Evolutionary conservation across 192 early-diverging fungal genomes (phyloP), one percentile per base, ranked within the genome.

Genomic region (Linnemannia elongata): DNA sequence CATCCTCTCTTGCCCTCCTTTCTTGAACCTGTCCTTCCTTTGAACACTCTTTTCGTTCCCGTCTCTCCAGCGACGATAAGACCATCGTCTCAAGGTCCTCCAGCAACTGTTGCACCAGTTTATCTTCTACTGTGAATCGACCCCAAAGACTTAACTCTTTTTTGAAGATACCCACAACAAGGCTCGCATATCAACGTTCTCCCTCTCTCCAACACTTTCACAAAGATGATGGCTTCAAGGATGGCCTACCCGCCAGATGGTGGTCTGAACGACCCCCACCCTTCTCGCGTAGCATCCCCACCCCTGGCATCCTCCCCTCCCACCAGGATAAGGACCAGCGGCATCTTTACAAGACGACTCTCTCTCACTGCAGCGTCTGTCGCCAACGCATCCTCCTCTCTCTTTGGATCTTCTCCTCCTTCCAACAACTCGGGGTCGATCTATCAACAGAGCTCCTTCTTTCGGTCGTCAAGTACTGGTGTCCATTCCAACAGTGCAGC

Each of bases 371-470:
- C 85, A 17, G 79, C 79, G 15, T 87, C 85, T 18, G 85, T 87
- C 22, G 85, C 80, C 76, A 81, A 81, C 42, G 60, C 79, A 18
- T 87, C 85, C 0, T 81, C 85, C 15, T 81, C 85, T 1, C 69
- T 87, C 54, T 87, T 87, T 75, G 85, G 85, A 10, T 81, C 85
- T 4, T 87, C 85, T 1, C 85, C 85, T 33, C 85, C 85, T 13
- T 54, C 82, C 22, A 35, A 76, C 9, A 36, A 41, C 4, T 70
- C 79, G 12, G 81, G 79, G 7, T 52, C 79, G n/a, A 71, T 87
- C 22, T 87, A 87, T 54, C 85, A 87, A 47, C 85, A 87, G 75
- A 78, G 72, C 66, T 81, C 79, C 30, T 87, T 87, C 72, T 87
- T 87, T 75, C 75, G 85, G 6, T 78, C 85, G 13, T 87, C 85